These are phyloP conservation scores for Houttuynia cordata DNA, from an alignment of 164 flowering plant species.

Conservation along the genomic window DNA sequence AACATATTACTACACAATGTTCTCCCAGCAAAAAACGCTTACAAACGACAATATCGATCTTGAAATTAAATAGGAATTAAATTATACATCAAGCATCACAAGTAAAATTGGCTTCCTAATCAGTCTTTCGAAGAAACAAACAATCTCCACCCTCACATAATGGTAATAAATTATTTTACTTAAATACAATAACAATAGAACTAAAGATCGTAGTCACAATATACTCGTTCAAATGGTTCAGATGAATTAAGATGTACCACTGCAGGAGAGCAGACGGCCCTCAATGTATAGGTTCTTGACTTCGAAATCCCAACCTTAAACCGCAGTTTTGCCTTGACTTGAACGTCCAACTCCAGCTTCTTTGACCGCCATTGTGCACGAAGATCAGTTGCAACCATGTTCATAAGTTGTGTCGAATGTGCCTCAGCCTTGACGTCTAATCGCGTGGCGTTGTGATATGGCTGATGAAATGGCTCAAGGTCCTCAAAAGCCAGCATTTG, in stretches of 20 bases:
- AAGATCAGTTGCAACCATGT: conserved; percentile 21
- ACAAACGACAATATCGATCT: no score
- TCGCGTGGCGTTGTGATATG: conserved; percentile 28
- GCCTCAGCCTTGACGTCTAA: conserved; percentile 24
- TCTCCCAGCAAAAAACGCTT: no score
- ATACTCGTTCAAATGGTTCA: conserved; percentile 18
- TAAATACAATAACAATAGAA: no score
- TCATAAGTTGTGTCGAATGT: conserved; percentile 15
- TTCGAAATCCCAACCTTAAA: conserved; percentile 52
- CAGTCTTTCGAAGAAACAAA: no score
- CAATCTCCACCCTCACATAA: no score
- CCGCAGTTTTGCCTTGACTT: conserved; percentile 40
- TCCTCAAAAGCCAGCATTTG: conserved; percentile 25
- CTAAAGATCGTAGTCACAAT: conserved; percentile 33
- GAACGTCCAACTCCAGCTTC: conserved; percentile 26
- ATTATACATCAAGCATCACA: no score
- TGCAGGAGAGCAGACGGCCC: conserved; percentile 25
- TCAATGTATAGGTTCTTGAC: conserved; percentile 26
- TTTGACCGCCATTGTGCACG: conserved; percentile 25
- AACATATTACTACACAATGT: no score
- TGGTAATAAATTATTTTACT: no score
- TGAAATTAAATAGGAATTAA: no score
- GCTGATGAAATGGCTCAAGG: conserved; percentile 43
- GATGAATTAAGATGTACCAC: conserved; percentile 20
- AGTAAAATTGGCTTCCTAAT: no score